A percentile compares a stretch with the other conserved stretches of the same genome.
Conservation (phyloP, 345 rosid genomes). For the Ceriops zippeliana region DNA sequence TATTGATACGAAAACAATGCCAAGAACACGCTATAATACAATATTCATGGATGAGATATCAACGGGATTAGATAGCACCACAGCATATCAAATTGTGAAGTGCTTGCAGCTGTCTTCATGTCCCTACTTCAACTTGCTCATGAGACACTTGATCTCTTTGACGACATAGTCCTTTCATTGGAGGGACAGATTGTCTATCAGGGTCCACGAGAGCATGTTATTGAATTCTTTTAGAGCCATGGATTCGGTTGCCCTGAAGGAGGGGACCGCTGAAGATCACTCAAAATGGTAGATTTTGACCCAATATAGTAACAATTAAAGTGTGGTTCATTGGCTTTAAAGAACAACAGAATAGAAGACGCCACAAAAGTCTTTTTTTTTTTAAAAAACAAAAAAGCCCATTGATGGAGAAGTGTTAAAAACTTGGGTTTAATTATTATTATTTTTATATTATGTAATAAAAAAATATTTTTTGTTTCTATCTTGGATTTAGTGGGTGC, state of each 20-base stretch:
- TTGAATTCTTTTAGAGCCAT: constrained; percentile 62
- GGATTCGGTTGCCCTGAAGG: constrained; percentile 83
- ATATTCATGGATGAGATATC: constrained; percentile 95
- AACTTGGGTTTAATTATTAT: too few relatives aligned
- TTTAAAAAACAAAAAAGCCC: too few relatives aligned
- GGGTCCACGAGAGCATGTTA: constrained; percentile 69
- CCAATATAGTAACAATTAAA: too few relatives aligned
- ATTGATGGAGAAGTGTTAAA: too few relatives aligned
- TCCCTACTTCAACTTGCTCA: constrained; percentile 92
- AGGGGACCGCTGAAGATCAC: constrained; percentile 32
- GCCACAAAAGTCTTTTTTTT: too few relatives aligned
- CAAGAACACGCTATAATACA: constrained; percentile 12
- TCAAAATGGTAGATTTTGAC: too few relatives aligned
- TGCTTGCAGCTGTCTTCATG: constrained; percentile 76
- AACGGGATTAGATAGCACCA: constrained; percentile 90
- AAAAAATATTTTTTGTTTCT: neutral
- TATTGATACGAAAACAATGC: too few relatives aligned
- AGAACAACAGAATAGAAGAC: too few relatives aligned
- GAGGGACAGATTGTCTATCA: constrained; percentile 85
- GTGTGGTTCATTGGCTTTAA: too few relatives aligned
- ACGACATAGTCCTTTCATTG: constrained; percentile 67
- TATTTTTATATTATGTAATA: too few relatives aligned
- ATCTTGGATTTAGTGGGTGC: too few relatives aligned
- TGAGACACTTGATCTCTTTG: constrained; percentile 84
- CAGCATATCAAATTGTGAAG: constrained; percentile 82